phyloP scores from a whole-genome alignment of 73 alveolate genomes.

The Urostyla sp. region DNA sequence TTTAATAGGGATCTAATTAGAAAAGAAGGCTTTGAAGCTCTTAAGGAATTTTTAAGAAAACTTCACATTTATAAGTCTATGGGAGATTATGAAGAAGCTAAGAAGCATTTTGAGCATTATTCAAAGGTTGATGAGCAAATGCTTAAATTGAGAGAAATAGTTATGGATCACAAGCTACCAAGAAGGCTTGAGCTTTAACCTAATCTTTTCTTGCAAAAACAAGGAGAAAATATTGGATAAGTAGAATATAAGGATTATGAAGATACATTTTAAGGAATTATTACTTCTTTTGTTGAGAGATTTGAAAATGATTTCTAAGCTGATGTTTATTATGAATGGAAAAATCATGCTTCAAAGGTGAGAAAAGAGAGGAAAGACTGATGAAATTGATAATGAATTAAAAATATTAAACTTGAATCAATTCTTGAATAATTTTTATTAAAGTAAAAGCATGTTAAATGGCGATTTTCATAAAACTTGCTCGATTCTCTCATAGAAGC shows the following conservation, averaged over 20 bases:
- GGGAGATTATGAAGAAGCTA: conserved; percentile 72
- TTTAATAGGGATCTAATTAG: conserved; percentile 56
- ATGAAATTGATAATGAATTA: too few relatives aligned
- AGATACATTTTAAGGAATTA: conserved; percentile 82
- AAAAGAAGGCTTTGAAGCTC: conserved; percentile 50
- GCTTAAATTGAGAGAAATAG: conserved; percentile 56
- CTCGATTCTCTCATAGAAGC: too few relatives aligned
- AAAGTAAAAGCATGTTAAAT: too few relatives aligned
- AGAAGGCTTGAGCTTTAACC: conserved; percentile 70
- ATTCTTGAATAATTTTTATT: too few relatives aligned
- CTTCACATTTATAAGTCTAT: conserved; percentile 60
- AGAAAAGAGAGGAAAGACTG: conserved; percentile 2
- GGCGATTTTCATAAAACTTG: too few relatives aligned
- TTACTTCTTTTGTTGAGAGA: conserved; percentile 73
- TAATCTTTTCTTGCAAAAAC: conserved; percentile 30
- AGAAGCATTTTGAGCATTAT: conserved; percentile 48
- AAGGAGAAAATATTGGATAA: conserved; percentile 15
- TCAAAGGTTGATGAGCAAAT: conserved; percentile 62
- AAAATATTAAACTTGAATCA: too few relatives aligned
- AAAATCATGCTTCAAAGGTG: conserved; percentile 19
- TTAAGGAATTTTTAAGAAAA: conserved; percentile 58
- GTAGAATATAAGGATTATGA: conserved; percentile 62
- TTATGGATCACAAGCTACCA: conserved; percentile 59
- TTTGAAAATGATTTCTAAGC: conserved; percentile 56
- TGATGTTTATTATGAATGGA: conserved; percentile 61